Base-by-base conservation (phyloP, 192 early-diverging fungal genomes). In the Coemansia sp. region DNA sequence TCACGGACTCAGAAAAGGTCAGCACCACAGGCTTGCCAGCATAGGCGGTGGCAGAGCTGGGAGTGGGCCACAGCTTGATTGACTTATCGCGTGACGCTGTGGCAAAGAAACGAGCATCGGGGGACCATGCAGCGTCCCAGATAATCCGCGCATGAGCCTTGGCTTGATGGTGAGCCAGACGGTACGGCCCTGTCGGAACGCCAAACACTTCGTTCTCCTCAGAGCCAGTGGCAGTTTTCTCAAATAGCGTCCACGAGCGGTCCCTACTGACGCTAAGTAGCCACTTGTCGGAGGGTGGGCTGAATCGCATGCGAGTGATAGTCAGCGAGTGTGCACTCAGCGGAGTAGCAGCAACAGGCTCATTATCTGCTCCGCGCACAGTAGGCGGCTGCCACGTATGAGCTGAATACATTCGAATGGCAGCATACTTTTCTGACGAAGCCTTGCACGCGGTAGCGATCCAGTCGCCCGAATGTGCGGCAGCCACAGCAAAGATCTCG, bases 61-160 rank as follows among this genome's bases (percentile, higher is more conserved):
- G 44, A 21, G 68, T 58, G 8, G 50, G 18, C 95, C 93, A 95
- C 52, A 95, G 63, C 70, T 90, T 90, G 46, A 94, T 83, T 1
- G 90, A 87, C 72, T 95, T 94, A 68, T 98, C 96, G 43, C 96
- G 83, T n/a, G 92, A 94, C 10, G 80, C 94, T 3, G 96, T 98
- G 22, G 83, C 93, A 84, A 98, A 97, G 26, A 89, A 83, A 4
- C 35, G 39, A 38, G 86, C 91, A 60, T 93, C 92, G 21, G 80
- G 83, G 36, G 84, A 82, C 93, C 93, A 98, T 3, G 86, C 78
- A 32, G 85, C 87, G 65, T 90, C 87, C 96, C 96, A 98, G 17
- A 98, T 86, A 50, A 98, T 95, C 54, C 96, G 87, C 0, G 92
- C 84, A 71, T 98, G 96, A 15, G 94, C 89, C 72, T 91, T 91